Evolutionary conservation across 1,284 basidiomycete species (phyloP), one percentile per base, ranked within the genome.

Genomic region (Coniferiporia sulphurascens): DNA sequence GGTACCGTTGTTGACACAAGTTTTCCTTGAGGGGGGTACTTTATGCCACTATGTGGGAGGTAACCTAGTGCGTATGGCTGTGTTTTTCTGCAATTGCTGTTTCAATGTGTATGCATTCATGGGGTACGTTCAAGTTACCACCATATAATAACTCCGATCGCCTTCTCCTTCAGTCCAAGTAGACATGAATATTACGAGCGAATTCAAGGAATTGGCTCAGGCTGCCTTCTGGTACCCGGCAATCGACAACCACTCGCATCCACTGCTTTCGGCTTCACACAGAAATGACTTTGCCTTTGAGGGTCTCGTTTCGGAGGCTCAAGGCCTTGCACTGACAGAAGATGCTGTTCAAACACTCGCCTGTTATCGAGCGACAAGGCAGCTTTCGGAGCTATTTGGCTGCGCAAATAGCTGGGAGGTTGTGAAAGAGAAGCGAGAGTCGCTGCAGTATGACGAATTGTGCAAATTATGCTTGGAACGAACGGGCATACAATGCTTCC

Each of bases 191-290:
- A n/a, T n/a, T n/a, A 15, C 41, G 34, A 10, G 17, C 17, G 35
- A 35, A 38, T 58, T 52, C 52, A 27, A 49, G 15, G 13, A 41
- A 2, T 54, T 60, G 1, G 48, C 48, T 15, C 48, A 43, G 9
- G 59, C 67, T 17, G 68, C 68, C 15, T 70, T 75, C 51, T 57
- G 59, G 19, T 80, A 76, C 60, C 81, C 80, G 9, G 75, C 75
- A 0, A 86, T 88, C 66, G 88, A 90, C 72, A 89, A 89, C 66
- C 88, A 91, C 67, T 84, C 87, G 0, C 88, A 91, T 67, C 85
- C 87, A 1, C 74, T 91, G 27, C 74, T 91, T 38, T 72, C 74
- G 27, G 74, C 72, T 10, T 70, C 73, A 22, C 67, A 80, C 55
- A 78, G 81, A 27, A 65, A 78, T 48, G 67, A 67, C 1, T 67